phyloP scores from a whole-genome alignment of 2,329 filamentous ascomycete genomes.

The Dactylellina drechsleri region DNA sequence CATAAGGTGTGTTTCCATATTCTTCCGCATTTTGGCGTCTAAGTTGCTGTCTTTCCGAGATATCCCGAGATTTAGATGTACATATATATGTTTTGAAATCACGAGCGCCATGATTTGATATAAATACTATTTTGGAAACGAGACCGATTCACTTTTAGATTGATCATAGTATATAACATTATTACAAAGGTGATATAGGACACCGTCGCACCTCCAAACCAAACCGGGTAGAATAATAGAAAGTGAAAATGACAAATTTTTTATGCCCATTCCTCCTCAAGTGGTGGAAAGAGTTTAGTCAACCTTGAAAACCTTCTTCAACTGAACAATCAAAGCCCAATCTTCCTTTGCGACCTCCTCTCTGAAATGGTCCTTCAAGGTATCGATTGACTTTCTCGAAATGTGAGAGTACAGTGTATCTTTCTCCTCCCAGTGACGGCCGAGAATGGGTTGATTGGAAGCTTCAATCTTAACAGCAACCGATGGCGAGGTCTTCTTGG shows the following conservation, averaged over 20 bases:
- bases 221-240: background rate
- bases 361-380: conserved; percentile 94
- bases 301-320: conserved; percentile 95
- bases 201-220: no score
- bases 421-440: conserved; percentile 90
- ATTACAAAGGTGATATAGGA: background rate
- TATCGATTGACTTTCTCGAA: conserved; percentile 88
- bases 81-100: no score
- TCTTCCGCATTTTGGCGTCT: no score
- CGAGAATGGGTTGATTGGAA: conserved; percentile 89
- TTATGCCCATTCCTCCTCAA: background rate
- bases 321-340: conserved; percentile 92
- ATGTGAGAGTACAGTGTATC: conserved; percentile 89
- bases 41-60: no score
- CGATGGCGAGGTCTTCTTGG: conserved; percentile 96
- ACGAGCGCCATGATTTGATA: no score
- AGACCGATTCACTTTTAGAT: no score
- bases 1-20: no score
- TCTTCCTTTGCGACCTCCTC: conserved; percentile 89
- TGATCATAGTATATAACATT: background rate
- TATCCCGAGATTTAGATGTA: no score
- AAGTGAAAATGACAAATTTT: conserved; percentile 9
- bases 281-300: conserved; percentile 64
- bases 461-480: conserved; percentile 98
- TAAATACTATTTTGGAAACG: no score